Percentiles rank a stretch among this genome's conserved stretches.
These are phyloP conservation scores for Holtermannia corniformis DNA, from an alignment of 768 basidiomycete genomes.

Conservation along the genomic window DNA sequence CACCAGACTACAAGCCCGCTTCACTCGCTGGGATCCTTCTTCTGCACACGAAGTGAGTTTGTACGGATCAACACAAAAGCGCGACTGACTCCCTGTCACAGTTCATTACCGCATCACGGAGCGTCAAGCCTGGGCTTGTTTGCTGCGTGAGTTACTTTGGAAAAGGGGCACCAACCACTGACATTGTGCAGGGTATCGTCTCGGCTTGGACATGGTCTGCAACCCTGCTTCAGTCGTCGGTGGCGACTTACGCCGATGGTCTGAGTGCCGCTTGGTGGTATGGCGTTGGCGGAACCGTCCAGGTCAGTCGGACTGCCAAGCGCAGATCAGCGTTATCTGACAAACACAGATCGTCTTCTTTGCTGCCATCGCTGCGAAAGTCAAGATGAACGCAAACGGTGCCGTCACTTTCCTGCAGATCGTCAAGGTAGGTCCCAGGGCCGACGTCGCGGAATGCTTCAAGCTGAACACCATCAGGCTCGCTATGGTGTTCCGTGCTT, in stretches of 20 bases:
- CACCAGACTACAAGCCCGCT: slow-evolving; percentile 12
- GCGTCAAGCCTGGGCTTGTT: slow-evolving; percentile 18
- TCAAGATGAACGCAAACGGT: slow-evolving; percentile 54
- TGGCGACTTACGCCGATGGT: slow-evolving; percentile 11
- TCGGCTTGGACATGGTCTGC: slow-evolving; percentile 21
- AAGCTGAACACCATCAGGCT: slow-evolving; percentile 42
- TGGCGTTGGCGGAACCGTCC: slow-evolving; percentile 9
- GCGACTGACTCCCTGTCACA: too few species aligned
- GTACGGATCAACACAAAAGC: too few species aligned
- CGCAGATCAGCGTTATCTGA: neutral
- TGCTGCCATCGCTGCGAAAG: slow-evolving; percentile 42
- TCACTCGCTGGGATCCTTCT: slow-evolving; percentile 9
- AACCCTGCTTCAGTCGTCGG: slow-evolving; percentile 9
- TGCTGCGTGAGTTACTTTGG: slow-evolving; percentile 8
- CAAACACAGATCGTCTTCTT: slow-evolving; percentile 53
- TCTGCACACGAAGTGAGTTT: slow-evolving; percentile 13
- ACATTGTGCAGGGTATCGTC: slow-evolving; percentile 3
- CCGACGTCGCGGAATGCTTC: slow-evolving; percentile 1
- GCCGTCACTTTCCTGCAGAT: slow-evolving; percentile 56
- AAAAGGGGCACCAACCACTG: too few species aligned
- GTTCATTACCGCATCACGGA: slow-evolving; percentile 11
- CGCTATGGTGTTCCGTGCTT: slow-evolving; percentile 8
- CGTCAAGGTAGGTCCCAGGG: slow-evolving; percentile 29
- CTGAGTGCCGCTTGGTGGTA: slow-evolving; percentile 19
- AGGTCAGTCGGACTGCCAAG: neutral